Base-by-base conservation (phyloP, 2,329 filamentous ascomycete genomes). In the Aspergillus versicolor region DNA sequence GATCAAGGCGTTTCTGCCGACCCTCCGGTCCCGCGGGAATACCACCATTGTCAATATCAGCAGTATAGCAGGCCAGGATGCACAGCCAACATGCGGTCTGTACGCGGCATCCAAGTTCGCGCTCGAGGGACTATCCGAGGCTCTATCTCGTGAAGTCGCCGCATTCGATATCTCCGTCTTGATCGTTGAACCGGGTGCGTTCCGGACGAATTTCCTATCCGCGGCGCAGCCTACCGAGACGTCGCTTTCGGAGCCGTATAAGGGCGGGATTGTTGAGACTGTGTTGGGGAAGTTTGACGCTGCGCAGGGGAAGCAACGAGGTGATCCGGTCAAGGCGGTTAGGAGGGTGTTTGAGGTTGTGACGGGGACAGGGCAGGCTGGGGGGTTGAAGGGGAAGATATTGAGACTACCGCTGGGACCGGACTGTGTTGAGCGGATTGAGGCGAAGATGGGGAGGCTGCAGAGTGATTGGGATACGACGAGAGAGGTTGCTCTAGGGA, bases 41-140 rank as follows among this genome's bases (percentile, higher is more conserved):
- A 75, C 75, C 1, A 70, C 67, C 3, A 63, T 84, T 1, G 77
- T 77, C 12, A 79, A 75, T 2, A 77, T 84, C 61, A 78, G 78
- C 37, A 81, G 79, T 47, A 61, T 82, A 3, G 80, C 71, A 0
- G 80, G 78, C 40, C 82, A 77, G 73, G 56, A 62, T 6, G 70
- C 72, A n/a, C 65, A 66, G 0, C 64, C 76, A 0, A 70, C 57
- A 63, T 69, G 54, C 42, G 70, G 70, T 0, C 67, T 75, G 21
- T 80, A 80, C 57, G 65, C 68, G 7, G 68, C 79, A 0, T 73
- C 67, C 49, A 79, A 80, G 53, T 75, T 72, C 21, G 77, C 74
- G 0, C 64, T 79, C 1, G 77, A 79, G 59, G 75, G 71, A 1
- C 40, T 73, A 13, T 73, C 73, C 0, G 76, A 79, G 54, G 64